These are phyloP conservation scores for Peronosclerospora sorghi DNA, from an alignment of 352 stramenopile species.

Conservation along the genomic window DNA sequence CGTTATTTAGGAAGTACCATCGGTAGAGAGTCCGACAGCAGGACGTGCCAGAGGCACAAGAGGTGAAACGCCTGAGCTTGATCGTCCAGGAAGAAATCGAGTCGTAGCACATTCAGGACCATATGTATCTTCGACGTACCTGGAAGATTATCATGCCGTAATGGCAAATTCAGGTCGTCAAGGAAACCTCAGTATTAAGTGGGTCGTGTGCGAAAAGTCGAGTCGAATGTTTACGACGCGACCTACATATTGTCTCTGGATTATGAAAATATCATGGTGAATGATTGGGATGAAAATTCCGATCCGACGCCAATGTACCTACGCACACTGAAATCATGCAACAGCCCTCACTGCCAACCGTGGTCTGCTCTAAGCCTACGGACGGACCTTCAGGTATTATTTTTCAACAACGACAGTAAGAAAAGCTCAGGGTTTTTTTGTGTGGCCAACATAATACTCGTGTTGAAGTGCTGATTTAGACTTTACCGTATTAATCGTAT, in stretches of 20 bases:
- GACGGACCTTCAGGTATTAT: slow-evolving; percentile 49
- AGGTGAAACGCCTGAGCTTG: slow-evolving; percentile 13
- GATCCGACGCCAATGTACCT: slow-evolving; percentile 54
- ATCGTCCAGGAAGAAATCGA: slow-evolving; percentile 5
- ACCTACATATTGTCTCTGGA: slow-evolving; percentile 59
- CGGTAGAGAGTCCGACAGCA: slow-evolving; percentile 9
- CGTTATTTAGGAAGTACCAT: slow-evolving; percentile 8
- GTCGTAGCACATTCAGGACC: slow-evolving; percentile 4
- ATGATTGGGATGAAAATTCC: slow-evolving; percentile 54
- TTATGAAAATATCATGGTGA: slow-evolving; percentile 65
- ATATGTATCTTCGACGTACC: slow-evolving; percentile 23
- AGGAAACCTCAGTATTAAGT: slow-evolving; percentile 63
- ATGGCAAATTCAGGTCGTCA: slow-evolving; percentile 37
- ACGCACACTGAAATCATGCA: slow-evolving; percentile 54
- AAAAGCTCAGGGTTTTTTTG: too few species aligned
- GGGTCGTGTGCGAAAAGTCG: slow-evolving; percentile 50
- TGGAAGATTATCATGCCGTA: slow-evolving; percentile 34
- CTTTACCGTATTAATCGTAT: too few species aligned
- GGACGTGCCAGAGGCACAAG: slow-evolving; percentile 14
- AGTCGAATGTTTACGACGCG: slow-evolving; percentile 58
- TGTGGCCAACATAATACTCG: too few species aligned
- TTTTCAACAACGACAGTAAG: too few species aligned
- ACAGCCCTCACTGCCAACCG: slow-evolving; percentile 44
- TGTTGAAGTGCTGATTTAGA: too few species aligned
- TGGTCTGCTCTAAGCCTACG: slow-evolving; percentile 42